phyloP scores from a whole-genome alignment of 495 filamentous ascomycete genomes.

The Articulospora tetracladia region DNA sequence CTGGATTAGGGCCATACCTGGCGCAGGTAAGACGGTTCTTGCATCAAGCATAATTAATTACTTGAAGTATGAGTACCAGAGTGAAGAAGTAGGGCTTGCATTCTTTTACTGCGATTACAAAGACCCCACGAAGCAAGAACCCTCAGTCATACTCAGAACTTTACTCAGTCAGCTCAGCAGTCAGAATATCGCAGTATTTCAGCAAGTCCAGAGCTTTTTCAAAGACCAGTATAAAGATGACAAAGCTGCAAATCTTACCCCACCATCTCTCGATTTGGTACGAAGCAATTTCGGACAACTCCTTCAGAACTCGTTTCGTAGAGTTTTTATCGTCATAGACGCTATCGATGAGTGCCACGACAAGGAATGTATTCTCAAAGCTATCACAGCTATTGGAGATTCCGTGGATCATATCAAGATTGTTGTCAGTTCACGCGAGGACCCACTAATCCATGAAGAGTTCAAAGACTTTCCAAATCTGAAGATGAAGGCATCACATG shows the following conservation, averaged over 20 bases:
- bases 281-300: neutral
- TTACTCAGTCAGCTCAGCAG: neutral
- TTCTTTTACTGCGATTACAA: conserved; percentile 34
- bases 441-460: conserved; percentile 7
- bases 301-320: neutral
- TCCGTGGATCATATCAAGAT: conserved; percentile 22
- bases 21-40: conserved; percentile 28
- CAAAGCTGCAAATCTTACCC: neutral
- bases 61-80: neutral
- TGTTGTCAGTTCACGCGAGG: neutral
- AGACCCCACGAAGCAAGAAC: conserved; percentile 21
- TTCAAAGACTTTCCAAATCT: conserved; percentile 15
- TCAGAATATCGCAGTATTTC: neutral
- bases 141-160: conserved; percentile 3
- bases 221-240: neutral
- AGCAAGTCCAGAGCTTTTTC: neutral
- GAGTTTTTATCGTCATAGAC: conserved; percentile 15
- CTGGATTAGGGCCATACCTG: conserved; percentile 28
- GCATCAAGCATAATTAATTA: conserved; percentile 19
- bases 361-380: neutral
- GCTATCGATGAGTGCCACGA: conserved; percentile 11
- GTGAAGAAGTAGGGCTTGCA: neutral
- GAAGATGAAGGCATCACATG: neutral
- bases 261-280: neutral
- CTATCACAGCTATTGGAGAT: conserved; percentile 4